These are phyloP conservation scores for Trichoderma simmonsii DNA, from an alignment of 2,329 filamentous ascomycete genomes.

Conservation along the genomic window DNA sequence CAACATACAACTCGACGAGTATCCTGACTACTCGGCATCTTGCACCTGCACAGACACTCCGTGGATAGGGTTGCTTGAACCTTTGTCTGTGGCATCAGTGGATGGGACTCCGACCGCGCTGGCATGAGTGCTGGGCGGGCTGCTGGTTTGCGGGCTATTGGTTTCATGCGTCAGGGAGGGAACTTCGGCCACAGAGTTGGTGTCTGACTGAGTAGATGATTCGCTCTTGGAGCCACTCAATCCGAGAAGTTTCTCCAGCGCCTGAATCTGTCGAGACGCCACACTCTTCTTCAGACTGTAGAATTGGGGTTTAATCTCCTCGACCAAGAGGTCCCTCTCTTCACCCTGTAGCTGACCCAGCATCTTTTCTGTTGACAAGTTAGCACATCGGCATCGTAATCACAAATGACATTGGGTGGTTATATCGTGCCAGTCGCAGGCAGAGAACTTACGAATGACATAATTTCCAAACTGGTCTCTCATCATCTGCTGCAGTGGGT, in stretches of 20 bases:
- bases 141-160: slow-evolving; percentile 66
- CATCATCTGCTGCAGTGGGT: slow-evolving; percentile 72
- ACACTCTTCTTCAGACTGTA: slow-evolving; percentile 60
- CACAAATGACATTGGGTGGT: slow-evolving; percentile 3
- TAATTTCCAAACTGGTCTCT: slow-evolving; percentile 94
- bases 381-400: not conserved
- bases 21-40: slow-evolving; percentile 32
- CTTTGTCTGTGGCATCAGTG: slow-evolving; percentile 28
- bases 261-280: slow-evolving; percentile 57
- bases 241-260: slow-evolving; percentile 36
- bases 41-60: slow-evolving; percentile 27
- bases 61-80: slow-evolving; percentile 18
- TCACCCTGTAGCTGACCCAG: slow-evolving; percentile 59
- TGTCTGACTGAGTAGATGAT: slow-evolving; percentile 42
- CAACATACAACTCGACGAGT: not conserved
- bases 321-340: slow-evolving; percentile 58
- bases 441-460: slow-evolving; percentile 73
- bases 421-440: slow-evolving; percentile 27
- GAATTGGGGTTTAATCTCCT: slow-evolving; percentile 62
- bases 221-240: slow-evolving; percentile 27
- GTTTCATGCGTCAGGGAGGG: slow-evolving; percentile 66
- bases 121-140: slow-evolving; percentile 60
- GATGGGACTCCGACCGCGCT: slow-evolving; percentile 47
- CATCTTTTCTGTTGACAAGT: slow-evolving; percentile 65
- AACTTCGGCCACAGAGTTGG: slow-evolving; percentile 56